phyloP scores from a whole-genome alignment of 2,329 filamentous ascomycete species.

The Fusarium sarcochroum region DNA sequence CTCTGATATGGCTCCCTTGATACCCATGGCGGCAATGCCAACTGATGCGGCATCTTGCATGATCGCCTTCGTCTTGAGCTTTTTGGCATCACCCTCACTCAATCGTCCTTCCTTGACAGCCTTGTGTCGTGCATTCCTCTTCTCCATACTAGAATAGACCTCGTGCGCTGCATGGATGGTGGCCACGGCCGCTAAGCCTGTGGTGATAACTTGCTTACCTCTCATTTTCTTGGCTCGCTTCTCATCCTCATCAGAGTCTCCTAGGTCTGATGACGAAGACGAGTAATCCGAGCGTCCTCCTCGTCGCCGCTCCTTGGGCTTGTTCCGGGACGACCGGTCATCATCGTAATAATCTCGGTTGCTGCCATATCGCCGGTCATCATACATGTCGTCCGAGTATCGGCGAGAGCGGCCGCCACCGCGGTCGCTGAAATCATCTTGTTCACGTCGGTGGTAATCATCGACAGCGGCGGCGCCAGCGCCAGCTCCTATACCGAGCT shows the following conservation, averaged over 20 bases:
- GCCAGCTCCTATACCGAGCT: constrained; percentile 70
- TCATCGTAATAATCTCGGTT: constrained; percentile 63
- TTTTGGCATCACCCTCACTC: constrained; percentile 65
- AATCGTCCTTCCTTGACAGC: constrained; percentile 69
- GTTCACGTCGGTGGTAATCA: constrained; percentile 57
- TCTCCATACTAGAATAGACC: constrained; percentile 72
- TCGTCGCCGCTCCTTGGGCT: constrained; percentile 57
- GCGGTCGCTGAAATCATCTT: constrained; percentile 62
- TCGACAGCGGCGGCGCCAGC: constrained; percentile 50
- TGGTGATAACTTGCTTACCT: constrained; percentile 73
- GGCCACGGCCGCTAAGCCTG: constrained; percentile 69
- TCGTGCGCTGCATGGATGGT: constrained; percentile 72
- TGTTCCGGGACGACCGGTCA: constrained; percentile 59
- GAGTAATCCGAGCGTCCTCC: constrained; percentile 62
- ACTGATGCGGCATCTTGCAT: constrained; percentile 72
- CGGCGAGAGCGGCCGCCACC: constrained; percentile 57
- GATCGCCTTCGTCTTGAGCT: constrained; percentile 69
- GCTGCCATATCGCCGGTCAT: constrained; percentile 59
- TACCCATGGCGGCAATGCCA: constrained; percentile 69
- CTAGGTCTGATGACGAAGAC: constrained; percentile 67
- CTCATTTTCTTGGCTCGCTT: constrained; percentile 69
- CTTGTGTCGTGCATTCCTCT: constrained; percentile 65
- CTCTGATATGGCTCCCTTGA: constrained; percentile 69
- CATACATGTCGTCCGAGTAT: constrained; percentile 62
- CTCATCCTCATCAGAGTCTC: constrained; percentile 70